Conservation (phyloP, 75 land plant genomes). For the Selaginella moellendorffii region DNA sequence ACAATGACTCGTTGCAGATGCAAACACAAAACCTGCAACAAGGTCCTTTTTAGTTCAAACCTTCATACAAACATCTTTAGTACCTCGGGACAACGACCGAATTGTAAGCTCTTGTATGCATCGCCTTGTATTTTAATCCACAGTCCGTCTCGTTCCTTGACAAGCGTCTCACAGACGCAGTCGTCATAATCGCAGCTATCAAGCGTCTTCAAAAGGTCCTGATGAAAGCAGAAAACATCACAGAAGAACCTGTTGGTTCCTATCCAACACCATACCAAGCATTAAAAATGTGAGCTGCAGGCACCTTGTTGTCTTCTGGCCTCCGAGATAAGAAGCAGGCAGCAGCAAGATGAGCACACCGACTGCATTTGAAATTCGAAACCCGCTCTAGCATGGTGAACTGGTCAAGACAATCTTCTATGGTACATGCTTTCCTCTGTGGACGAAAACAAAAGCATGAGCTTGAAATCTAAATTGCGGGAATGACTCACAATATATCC, state of each 20-base stretch:
- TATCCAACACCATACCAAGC: too few species aligned
- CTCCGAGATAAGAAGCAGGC: constrained; percentile 24
- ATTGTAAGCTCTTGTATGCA: constrained; percentile 45
- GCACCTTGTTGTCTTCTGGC: constrained; percentile 30
- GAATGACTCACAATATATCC: constrained; percentile 40
- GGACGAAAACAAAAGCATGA: neutral
- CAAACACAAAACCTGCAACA: constrained; percentile 61
- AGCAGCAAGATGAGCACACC: constrained; percentile 59
- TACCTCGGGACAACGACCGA: constrained; percentile 77
- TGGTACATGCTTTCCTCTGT: constrained; percentile 37
- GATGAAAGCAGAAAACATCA: too few species aligned
- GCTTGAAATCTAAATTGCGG: neutral
- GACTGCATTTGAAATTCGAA: constrained; percentile 45
- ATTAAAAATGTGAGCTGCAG: too few species aligned
- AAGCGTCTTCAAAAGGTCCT: too few species aligned
- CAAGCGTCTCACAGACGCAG: constrained; percentile 48
- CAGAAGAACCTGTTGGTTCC: too few species aligned
- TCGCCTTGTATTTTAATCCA: constrained; percentile 36
- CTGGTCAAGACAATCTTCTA: constrained; percentile 52
- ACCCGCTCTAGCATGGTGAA: constrained; percentile 50
- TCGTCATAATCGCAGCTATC: constrained; percentile 51
- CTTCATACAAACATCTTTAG: neutral
- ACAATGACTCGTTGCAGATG: constrained; percentile 57
- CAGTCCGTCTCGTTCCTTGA: constrained; percentile 25
- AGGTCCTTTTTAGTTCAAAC: neutral